Percentiles rank a stretch among this genome's conserved stretches.
Evolutionary conservation across 169 alveolate species (phyloP).

Genomic region (Plasmodium cynomolgi): DNA sequence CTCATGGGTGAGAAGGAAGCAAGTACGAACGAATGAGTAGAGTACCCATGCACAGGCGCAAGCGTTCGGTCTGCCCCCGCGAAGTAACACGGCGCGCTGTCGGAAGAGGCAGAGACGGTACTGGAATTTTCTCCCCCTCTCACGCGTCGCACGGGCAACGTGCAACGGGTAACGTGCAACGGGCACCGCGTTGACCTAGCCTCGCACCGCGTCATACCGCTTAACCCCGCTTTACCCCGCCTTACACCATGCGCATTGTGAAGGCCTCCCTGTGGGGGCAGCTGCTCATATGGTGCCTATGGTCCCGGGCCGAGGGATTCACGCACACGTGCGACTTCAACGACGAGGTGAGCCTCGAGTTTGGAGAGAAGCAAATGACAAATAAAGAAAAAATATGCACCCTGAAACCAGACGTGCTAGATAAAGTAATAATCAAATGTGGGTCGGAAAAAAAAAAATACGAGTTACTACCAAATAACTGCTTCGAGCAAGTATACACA

Average conservation of each 20-base stretch:
- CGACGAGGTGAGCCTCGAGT: neutral
- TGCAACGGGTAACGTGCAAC: no score
- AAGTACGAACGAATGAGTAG: neutral
- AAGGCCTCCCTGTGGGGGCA: neutral
- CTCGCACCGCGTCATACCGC: neutral
- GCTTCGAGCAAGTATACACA: slow-evolving; percentile 26
- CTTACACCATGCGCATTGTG: neutral
- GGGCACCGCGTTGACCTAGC: no score
- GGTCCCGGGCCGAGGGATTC: neutral
- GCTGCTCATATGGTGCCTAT: neutral
- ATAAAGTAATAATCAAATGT: slow-evolving; percentile 25
- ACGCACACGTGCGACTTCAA: slow-evolving; percentile 42
- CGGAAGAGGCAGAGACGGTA: neutral
- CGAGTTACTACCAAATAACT: slow-evolving; percentile 24
- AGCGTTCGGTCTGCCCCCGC: neutral
- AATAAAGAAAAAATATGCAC: neutral
- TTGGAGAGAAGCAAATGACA: neutral
- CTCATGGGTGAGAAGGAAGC: neutral
- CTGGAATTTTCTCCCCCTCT: neutral
- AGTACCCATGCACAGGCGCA: neutral
- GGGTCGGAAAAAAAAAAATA: slow-evolving; percentile 17
- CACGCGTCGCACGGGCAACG: no score
- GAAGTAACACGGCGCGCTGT: neutral
- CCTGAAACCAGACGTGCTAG: slow-evolving; percentile 4
- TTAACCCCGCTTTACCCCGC: neutral